These are phyloP conservation scores for Claviceps humidiphila DNA, from an alignment of 2,329 filamentous ascomycete genomes.

Conservation along the genomic window DNA sequence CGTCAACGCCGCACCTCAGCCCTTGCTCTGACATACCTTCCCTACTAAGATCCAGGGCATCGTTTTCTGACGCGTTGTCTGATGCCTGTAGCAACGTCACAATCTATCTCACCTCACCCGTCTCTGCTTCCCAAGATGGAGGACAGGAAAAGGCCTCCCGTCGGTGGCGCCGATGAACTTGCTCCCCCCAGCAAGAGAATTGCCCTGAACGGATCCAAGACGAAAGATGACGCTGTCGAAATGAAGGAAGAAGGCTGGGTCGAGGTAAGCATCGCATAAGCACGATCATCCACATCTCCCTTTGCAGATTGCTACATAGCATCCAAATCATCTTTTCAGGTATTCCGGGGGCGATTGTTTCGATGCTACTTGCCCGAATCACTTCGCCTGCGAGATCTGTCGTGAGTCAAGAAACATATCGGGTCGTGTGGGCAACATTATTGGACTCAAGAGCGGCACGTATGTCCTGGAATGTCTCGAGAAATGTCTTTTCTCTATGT, in stretches of 20 bases:
- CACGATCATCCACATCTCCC: conserved; percentile 12
- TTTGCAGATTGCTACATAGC: conserved; percentile 5
- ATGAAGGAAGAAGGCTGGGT: conserved; percentile 49
- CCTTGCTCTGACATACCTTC: conserved; percentile 16
- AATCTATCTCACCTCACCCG: conserved; percentile 57
- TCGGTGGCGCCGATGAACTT: conserved; percentile 65
- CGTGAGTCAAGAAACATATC: neutral
- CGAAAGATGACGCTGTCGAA: conserved; percentile 41
- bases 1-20: conserved; percentile 13
- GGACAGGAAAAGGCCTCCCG: conserved; percentile 93
- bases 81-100: conserved; percentile 76
- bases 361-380: neutral
- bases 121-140: conserved; percentile 92
- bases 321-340: conserved; percentile 2
- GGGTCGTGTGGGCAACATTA: conserved; percentile 1
- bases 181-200: conserved; percentile 86
- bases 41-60: conserved; percentile 26
- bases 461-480: neutral
- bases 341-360: neutral
- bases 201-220: conserved; percentile 65
- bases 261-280: conserved; percentile 45
- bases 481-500: neutral
- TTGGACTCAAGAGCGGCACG: neutral
- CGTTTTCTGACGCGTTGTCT: conserved; percentile 36
- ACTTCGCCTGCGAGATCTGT: conserved; percentile 3